Conservation (phyloP, 1,139 yeast species). For the Hansenula sp. region DNA sequence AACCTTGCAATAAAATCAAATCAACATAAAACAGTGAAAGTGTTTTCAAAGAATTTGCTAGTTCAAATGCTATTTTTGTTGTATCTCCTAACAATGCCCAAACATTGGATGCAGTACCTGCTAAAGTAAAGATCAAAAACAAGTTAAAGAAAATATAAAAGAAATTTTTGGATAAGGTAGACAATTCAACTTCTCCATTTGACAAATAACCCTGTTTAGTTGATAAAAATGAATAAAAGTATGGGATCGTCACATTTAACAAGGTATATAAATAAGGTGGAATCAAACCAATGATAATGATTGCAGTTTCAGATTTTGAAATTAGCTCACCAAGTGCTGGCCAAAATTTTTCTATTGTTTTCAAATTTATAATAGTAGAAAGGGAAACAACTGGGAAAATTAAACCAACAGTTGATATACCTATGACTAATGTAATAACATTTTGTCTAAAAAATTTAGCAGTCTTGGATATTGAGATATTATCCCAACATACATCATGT, state of each 20-base stretch:
- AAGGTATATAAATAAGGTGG: conserved; percentile 76
- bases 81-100: conserved; percentile 78
- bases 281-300: conserved; percentile 70
- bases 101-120: conserved; percentile 71
- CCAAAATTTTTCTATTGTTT: conserved; percentile 65
- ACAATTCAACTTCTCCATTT: conserved; percentile 75
- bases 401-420: conserved; percentile 59
- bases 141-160: conserved; percentile 80
- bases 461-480: conserved; percentile 54
- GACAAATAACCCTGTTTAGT: conserved; percentile 71
- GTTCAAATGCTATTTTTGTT: conserved; percentile 65
- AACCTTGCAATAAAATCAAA: conserved; percentile 67
- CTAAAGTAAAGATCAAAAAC: conserved; percentile 77
- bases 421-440: conserved; percentile 58
- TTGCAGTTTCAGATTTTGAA: conserved; percentile 50
- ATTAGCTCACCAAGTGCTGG: conserved; percentile 68
- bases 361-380: conserved; percentile 66
- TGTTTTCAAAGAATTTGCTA: conserved; percentile 67
- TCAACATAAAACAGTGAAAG: conserved; percentile 71
- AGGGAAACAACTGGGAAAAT: conserved; percentile 71
- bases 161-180: conserved; percentile 76
- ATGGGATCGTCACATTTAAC: conserved; percentile 70
- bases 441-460: conserved; percentile 58
- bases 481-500: conserved; percentile 79
- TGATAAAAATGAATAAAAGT: conserved; percentile 67